These are phyloP conservation scores for Elsinoe australis DNA, from an alignment of 2,329 filamentous ascomycete genomes.

Conservation along the genomic window DNA sequence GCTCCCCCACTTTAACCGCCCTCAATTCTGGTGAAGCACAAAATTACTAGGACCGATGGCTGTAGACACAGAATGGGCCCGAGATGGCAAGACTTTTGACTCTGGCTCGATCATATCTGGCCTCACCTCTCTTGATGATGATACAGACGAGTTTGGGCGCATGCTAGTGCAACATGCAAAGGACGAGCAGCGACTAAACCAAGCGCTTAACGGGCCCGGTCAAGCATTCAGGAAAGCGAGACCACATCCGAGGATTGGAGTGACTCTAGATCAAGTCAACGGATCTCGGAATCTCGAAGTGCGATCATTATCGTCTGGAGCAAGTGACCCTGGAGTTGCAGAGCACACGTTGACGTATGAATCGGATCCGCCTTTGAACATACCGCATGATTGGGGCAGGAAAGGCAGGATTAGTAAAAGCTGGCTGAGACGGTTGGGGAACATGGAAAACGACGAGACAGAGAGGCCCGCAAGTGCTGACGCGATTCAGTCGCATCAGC, in stretches of 20 bases:
- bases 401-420: conserved; percentile 36
- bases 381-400: conserved; percentile 42
- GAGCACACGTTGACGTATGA: conserved; percentile 4
- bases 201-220: conserved; percentile 28
- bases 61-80: conserved; percentile 12
- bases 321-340: conserved; percentile 14
- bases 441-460: conserved; percentile 22
- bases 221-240: conserved; percentile 39
- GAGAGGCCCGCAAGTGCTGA: conserved; percentile 20
- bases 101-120: conserved; percentile 26
- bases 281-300: conserved; percentile 22
- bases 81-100: conserved; percentile 21
- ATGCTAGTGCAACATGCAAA: conserved; percentile 37
- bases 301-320: conserved; percentile 17
- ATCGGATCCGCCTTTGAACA: conserved; percentile 39
- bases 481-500: conserved; percentile 9
- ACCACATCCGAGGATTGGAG: conserved; percentile 33
- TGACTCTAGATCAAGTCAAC: conserved; percentile 39
- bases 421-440: conserved; percentile 38
- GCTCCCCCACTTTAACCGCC: neutral
- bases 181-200: conserved; percentile 35
- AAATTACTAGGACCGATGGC: too few relatives aligned
- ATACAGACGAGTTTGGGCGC: conserved; percentile 41
- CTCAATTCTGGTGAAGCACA: neutral
- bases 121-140: conserved; percentile 36